Base-by-base conservation (phyloP, 225 moss, liverwort and hornwort genomes). In the Pseudoscleropodium purum region DNA sequence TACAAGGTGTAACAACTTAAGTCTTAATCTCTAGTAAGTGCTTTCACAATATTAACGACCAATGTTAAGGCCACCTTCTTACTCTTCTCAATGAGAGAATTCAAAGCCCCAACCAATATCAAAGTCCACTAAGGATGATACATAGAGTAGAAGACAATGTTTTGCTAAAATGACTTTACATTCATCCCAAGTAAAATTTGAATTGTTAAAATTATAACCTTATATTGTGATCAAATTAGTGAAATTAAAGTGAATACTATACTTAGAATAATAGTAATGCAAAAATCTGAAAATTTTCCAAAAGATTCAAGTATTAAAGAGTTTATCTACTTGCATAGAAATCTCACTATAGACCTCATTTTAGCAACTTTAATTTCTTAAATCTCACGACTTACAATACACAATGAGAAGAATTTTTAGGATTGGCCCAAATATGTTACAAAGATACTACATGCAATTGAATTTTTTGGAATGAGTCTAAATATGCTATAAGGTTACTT, bases 341-440 rank as follows among this genome's bases (percentile, higher is more conserved):
- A 7, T 68, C 4, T 68, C 6, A 21, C 0, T 36, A 5, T 0
- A 0, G 0, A 10, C 5, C 18, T 66, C 19, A 66, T 66, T 68
- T 68, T 37, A 68, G 11, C 11, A 37, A 68, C 20, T 37, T 37
- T 6, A 37, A 68, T 66, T 66, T 18, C 20, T 68, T 19, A 36
- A 67, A 67, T 67, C 37, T 68, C 20, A 68, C 37, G 21, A 68
- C 37, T 20, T 68, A 68, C 68, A 37, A 68, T 2, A 68, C 0
- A 3, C 37, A 20, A 68, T 68, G 37, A 68, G 1, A 37, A 6
- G 11, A 37, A 11, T 68, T 36, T 34, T 65, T 36, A 34, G 19
- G 6, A 36, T 36, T 36, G 36, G 3, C 3, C 34, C 10, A 66
- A 66, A 66, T 36, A 66, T 36, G 19, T 5, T 36, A 10, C 5